Evolutionary conservation across 2,329 filamentous ascomycete species (phyloP).

Genomic region (Aspergillus sojae): DNA sequence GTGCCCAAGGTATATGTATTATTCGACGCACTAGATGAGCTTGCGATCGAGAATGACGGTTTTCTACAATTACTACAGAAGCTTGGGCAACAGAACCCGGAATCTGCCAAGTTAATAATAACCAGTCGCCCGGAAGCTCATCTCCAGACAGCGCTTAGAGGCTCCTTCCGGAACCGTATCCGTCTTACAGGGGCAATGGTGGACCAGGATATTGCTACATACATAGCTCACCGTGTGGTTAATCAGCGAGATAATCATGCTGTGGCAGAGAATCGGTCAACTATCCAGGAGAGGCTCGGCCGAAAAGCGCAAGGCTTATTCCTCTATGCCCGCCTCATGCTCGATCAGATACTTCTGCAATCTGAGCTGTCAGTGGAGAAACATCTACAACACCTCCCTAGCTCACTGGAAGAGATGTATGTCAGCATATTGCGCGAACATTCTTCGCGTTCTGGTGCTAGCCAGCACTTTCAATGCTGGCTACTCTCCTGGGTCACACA

Average conservation of each 20-base stretch:
- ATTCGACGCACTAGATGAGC: not conserved
- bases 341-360: conserved; percentile 23
- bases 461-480: conserved; percentile 35
- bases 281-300: not conserved
- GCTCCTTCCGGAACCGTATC: not conserved
- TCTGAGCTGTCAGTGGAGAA: conserved; percentile 23
- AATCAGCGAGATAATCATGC: not conserved
- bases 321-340: not conserved
- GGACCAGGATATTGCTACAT: not conserved
- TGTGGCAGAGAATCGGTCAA: not conserved
- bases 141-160: not conserved
- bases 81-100: not conserved
- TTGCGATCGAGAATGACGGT: not conserved
- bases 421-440: conserved; percentile 41
- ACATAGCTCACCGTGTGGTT: not conserved
- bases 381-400: conserved; percentile 37
- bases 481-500: conserved; percentile 49
- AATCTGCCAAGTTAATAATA: not conserved
- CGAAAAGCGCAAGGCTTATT: not conserved
- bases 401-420: conserved; percentile 46
- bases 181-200: not conserved
- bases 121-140: not conserved
- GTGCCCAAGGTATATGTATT: not conserved
- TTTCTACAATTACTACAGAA: not conserved
- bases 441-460: conserved; percentile 33